Evolutionary conservation across 257 asterid species (phyloP).

Genomic region (Solanum chiquidenum): DNA sequence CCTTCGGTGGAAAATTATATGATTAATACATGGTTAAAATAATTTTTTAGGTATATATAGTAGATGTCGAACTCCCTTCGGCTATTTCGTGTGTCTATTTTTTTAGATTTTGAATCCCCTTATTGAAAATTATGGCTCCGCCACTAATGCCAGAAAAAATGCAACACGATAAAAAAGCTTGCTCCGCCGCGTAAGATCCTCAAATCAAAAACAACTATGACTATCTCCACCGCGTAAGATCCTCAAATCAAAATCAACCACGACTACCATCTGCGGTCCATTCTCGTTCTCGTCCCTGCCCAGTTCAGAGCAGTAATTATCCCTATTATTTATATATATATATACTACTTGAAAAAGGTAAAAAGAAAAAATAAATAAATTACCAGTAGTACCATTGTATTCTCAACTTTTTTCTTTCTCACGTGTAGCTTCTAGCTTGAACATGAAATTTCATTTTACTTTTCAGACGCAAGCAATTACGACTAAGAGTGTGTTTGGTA

Average conservation of each 20-base stretch:
- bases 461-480: slow-evolving; percentile 23
- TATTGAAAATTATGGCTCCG: too few relatives aligned
- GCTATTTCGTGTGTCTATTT: too few relatives aligned
- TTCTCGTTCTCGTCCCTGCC: neutral
- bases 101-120: too few relatives aligned
- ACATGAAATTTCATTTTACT: neutral
- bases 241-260: too few relatives aligned
- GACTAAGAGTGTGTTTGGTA: neutral
- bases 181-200: neutral
- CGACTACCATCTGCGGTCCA: neutral
- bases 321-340: neutral
- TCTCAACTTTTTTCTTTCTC: neutral
- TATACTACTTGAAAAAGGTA: neutral
- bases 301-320: neutral
- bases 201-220: too few relatives aligned
- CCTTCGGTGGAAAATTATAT: too few relatives aligned
- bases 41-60: too few relatives aligned
- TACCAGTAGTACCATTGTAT: neutral
- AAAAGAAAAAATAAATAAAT: neutral
- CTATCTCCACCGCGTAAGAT: too few relatives aligned
- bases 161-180: neutral
- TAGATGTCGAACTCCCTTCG: too few relatives aligned
- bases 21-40: too few relatives aligned
- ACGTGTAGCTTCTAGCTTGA: slow-evolving; percentile 6
- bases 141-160: too few relatives aligned